These are phyloP conservation scores for Spinacia oleracea DNA, from an alignment of 179 eudicot species.

Conservation along the genomic window DNA sequence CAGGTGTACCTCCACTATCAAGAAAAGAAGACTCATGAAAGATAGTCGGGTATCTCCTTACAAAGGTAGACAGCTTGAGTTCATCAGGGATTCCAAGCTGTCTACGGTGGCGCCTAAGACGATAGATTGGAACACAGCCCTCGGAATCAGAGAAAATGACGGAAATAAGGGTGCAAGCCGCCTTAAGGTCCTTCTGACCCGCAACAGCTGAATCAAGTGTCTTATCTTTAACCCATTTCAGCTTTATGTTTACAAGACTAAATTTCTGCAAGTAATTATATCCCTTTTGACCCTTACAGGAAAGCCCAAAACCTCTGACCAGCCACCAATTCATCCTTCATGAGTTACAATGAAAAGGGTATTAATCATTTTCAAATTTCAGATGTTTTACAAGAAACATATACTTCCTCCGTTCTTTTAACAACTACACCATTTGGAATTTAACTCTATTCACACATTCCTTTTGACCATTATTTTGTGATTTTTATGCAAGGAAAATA, in stretches of 20 bases:
- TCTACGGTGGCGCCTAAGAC: conserved; percentile 50
- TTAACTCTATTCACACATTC: no score
- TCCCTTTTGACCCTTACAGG: conserved; percentile 24
- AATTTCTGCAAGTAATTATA: conserved; percentile 50
- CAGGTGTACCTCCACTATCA: conserved; percentile 75
- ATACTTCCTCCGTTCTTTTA: no score
- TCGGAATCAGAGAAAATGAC: conserved; percentile 50
- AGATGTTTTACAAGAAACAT: conserved; percentile 6
- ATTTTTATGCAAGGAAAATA: no score
- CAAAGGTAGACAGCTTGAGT: conserved; percentile 61
- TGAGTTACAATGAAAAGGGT: neutral
- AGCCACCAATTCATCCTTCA: conserved; percentile 48
- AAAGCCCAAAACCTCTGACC: conserved; percentile 18
- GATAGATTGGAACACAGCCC: conserved; percentile 56
- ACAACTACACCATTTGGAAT: no score
- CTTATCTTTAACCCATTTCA: conserved; percentile 82
- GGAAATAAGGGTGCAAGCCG: conserved; percentile 55
- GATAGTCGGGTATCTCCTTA: conserved; percentile 73
- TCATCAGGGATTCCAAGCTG: conserved; percentile 65
- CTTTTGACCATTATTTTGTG: no score
- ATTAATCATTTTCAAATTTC: neutral
- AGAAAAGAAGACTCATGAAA: conserved; percentile 56
- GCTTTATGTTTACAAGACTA: conserved; percentile 68
- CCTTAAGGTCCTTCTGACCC: conserved; percentile 59
- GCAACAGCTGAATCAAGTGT: conserved; percentile 65